These are phyloP conservation scores for Euphorbia tirucalli DNA, from an alignment of 345 rosid genomes.

Conservation along the genomic window DNA sequence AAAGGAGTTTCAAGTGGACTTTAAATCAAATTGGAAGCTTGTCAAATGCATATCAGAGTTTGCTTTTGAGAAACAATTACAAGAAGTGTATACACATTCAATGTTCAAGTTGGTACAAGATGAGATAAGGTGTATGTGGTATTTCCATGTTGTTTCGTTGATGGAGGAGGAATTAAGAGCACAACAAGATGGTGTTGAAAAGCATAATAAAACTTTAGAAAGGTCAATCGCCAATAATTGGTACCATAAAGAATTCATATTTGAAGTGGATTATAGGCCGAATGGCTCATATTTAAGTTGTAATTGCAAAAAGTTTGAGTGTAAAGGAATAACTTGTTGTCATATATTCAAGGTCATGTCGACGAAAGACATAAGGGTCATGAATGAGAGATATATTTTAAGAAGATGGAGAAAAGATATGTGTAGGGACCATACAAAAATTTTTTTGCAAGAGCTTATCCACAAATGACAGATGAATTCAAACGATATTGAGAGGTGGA, in stretches of 20 bases:
- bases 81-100: too few species aligned
- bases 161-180: neutral
- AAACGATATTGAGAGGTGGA: neutral
- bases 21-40: neutral
- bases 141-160: too few species aligned
- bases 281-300: neutral
- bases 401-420: neutral
- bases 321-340: neutral
- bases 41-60: too few species aligned
- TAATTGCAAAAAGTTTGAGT: neutral
- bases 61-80: too few species aligned
- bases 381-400: neutral
- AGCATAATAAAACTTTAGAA: neutral
- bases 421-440: neutral
- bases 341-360: neutral
- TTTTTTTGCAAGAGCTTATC: neutral
- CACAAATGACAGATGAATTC: neutral
- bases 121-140: too few species aligned
- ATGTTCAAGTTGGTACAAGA: too few species aligned
- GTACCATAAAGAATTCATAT: neutral
- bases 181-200: neutral
- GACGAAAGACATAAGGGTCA: too few species aligned
- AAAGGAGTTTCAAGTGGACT: neutral
- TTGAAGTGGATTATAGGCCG: neutral
- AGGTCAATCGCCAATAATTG: neutral